These are phyloP conservation scores for Hanseniaspora valbyensis DNA, from an alignment of 805 yeast genomes.

Conservation along the genomic window DNA sequence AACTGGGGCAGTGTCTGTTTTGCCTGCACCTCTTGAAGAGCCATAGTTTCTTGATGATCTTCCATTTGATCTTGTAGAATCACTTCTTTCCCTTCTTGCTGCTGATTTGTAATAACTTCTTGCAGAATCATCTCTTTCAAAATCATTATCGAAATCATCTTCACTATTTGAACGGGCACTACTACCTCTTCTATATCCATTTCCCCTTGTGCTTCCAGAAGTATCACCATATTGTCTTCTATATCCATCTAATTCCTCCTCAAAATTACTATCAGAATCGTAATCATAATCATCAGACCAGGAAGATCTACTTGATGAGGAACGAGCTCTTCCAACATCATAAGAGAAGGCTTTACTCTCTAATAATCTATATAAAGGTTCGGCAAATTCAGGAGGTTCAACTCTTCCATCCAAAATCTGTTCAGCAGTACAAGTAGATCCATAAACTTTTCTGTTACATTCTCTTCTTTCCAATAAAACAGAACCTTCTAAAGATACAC, in stretches of 20 bases:
- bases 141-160: conserved; percentile 22
- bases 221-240: conserved; percentile 14
- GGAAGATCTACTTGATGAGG: conserved; percentile 25
- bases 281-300: conserved; percentile 23
- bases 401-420: conserved; percentile 73
- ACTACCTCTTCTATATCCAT: background rate
- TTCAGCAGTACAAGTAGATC: conserved; percentile 78
- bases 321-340: conserved; percentile 36
- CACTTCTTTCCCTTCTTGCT: conserved; percentile 22
- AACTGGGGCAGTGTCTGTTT: background rate
- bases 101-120: conserved; percentile 30
- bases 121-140: conserved; percentile 32
- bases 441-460: conserved; percentile 91
- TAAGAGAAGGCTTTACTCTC: conserved; percentile 73
- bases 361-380: conserved; percentile 71
- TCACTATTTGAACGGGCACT: background rate
- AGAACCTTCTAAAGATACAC: conserved; percentile 93
- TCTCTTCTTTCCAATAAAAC: conserved; percentile 95
- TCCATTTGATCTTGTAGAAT: conserved; percentile 18
- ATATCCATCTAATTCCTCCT: conserved; percentile 16
- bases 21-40: conserved; percentile 5
- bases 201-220: conserved; percentile 2
- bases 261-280: conserved; percentile 21
- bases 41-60: conserved; percentile 20
- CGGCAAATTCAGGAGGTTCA: conserved; percentile 88